phyloP scores from a whole-genome alignment of 2,329 filamentous ascomycete genomes.

The Phyllosticta citribraziliensis region DNA sequence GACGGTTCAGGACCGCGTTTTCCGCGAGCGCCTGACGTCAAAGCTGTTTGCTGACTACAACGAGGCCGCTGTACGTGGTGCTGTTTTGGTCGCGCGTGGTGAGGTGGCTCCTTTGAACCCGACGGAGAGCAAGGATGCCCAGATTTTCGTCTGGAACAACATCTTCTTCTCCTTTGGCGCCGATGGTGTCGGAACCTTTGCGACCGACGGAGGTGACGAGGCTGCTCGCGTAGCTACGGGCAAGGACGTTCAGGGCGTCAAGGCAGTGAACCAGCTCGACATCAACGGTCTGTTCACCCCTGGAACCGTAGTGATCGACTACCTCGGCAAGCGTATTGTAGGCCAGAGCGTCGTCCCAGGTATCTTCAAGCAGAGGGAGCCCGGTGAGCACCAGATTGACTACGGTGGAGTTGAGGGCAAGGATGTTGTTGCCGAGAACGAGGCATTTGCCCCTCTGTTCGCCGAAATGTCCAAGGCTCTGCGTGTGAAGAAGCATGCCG shows the following conservation, averaged over 20 bases:
- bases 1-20: slow-evolving; percentile 88
- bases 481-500: slow-evolving; percentile 85
- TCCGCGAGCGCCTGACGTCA: slow-evolving; percentile 84
- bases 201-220: slow-evolving; percentile 91
- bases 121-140: slow-evolving; percentile 81
- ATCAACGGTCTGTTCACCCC: slow-evolving; percentile 91
- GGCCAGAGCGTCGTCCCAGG: slow-evolving; percentile 97
- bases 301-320: slow-evolving; percentile 92
- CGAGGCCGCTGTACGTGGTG: slow-evolving; percentile 84
- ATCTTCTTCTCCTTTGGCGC: slow-evolving; percentile 99
- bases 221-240: slow-evolving; percentile 91
- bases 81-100: slow-evolving; percentile 82
- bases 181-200: slow-evolving; percentile 94
- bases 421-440: slow-evolving; percentile 84
- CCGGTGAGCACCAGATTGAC: slow-evolving; percentile 96
- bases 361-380: slow-evolving; percentile 97
- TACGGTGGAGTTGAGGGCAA: slow-evolving; percentile 97
- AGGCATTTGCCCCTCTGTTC: slow-evolving; percentile 75
- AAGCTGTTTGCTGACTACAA: slow-evolving; percentile 98
- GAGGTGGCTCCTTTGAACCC: slow-evolving; percentile 92
- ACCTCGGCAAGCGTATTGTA: slow-evolving; percentile 92
- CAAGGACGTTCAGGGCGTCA: slow-evolving; percentile 91
- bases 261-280: slow-evolving; percentile 92
- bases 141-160: slow-evolving; percentile 99
- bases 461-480: slow-evolving; percentile 84